Evolutionary conservation across 306 rosid species (phyloP), one percentile per base, ranked within the genome.

Genomic region (Begonia loranthoides): DNA sequence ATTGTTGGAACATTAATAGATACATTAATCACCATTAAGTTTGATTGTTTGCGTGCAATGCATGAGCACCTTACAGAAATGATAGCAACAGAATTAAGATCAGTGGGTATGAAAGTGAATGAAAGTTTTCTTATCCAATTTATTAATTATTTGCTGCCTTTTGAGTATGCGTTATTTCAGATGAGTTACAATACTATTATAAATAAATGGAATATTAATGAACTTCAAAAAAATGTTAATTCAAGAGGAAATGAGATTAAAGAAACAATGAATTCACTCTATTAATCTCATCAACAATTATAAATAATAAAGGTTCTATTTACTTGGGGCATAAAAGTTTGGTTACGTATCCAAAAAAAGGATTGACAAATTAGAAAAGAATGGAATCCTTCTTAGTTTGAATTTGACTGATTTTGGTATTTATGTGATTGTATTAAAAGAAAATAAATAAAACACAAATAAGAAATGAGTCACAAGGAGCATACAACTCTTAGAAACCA

Each of bases 381-480:
- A 17, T 51, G 55, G 11, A 12, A 51, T 51, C n/a, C 49, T 45
- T 45, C 49, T 4, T 7, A n/a, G 13, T 14, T 45, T 45, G 13
- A 14, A 45, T 45, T 45, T 45, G 9, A 45, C 49, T 3, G 13
- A 45, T 45, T 14, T 6, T 4, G 13, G 13, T 45, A 12, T 45
- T 9, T 45, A 14, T 45, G 49, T 45, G 13, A 45, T 45, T 45
- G 49, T 45, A 8, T 46, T 46, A 46, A 46, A 9, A 15, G 39
- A 51, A 51, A 1, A 11, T 5, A 19, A 17, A 51, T 40, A 1
- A 51, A 51, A 51, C 36, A 17, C 33, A 3, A 51, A n/a, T n/a
- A n/a, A 51, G 39, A 51, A 51, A 51, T 3, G 36, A 51, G 55
- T 40, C 55, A 51, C 55, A 51, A 51, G 55, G 24, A 51, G 55